These are phyloP conservation scores for Rhamnella rubrinervis DNA, from an alignment of 331 rosid species.

Conservation along the genomic window DNA sequence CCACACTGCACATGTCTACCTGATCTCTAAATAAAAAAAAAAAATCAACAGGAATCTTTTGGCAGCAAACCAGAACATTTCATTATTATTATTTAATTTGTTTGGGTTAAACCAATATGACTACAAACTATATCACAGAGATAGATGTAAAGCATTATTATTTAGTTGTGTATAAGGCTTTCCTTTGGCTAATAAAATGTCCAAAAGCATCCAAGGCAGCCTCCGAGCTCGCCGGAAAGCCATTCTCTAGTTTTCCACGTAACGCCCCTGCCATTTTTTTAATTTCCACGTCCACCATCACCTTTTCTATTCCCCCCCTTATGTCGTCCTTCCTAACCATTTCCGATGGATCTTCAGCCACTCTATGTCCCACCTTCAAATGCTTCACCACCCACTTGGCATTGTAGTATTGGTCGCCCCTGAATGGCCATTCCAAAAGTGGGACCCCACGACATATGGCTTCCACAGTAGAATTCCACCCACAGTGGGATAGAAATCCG, in stretches of 20 bases:
- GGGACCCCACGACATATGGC: slow-evolving; percentile 19
- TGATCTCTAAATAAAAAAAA: too few species aligned
- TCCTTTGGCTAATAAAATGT: slow-evolving; percentile 13
- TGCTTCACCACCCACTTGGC: slow-evolving; percentile 15
- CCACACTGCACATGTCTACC: too few species aligned
- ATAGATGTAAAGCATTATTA: neutral
- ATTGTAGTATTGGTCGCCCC: slow-evolving; percentile 25
- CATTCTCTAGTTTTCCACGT: neutral
- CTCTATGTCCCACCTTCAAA: slow-evolving; percentile 14
- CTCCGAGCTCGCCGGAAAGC: slow-evolving; percentile 19
- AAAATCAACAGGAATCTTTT: too few species aligned
- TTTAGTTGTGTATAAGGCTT: neutral
- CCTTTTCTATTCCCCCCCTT: slow-evolving; percentile 17
- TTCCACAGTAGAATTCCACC: slow-evolving; percentile 18
- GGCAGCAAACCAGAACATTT: too few species aligned
- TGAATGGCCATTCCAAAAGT: slow-evolving; percentile 17
- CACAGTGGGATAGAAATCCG: slow-evolving; percentile 22
- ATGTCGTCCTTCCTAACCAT: slow-evolving; percentile 19
- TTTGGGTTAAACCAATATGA: neutral
- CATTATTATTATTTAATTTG: too few species aligned
- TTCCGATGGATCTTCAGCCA: slow-evolving; percentile 3
- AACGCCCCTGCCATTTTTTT: neutral
- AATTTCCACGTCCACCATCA: slow-evolving; percentile 16
- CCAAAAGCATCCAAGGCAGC: slow-evolving; percentile 12
- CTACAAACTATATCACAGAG: neutral